These are phyloP conservation scores for Sequoiadendron giganteum DNA, from an alignment of 75 land plant genomes.

Conservation along the genomic window DNA sequence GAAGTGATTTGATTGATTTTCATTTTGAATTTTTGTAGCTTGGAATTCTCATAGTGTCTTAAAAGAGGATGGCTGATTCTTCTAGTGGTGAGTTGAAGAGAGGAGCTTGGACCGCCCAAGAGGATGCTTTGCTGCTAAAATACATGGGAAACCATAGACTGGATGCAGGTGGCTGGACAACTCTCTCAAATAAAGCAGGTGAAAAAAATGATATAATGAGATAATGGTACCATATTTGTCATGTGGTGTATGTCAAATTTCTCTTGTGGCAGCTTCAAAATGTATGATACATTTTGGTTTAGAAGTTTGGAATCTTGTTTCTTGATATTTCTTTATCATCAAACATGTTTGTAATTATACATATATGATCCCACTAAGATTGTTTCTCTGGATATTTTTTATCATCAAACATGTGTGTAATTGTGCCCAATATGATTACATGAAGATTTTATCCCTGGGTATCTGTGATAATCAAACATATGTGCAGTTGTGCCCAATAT, in stretches of 20 bases:
- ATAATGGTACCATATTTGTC: neutral
- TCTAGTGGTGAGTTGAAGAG: neutral
- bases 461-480: too few relatives aligned
- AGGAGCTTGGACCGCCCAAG: neutral
- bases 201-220: neutral
- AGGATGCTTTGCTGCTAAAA: neutral
- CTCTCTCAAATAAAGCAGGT: neutral
- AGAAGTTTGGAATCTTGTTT: neutral
- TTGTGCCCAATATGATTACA: too few relatives aligned
- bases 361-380: too few relatives aligned
- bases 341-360: too few relatives aligned
- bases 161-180: neutral
- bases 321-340: too few relatives aligned
- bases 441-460: too few relatives aligned
- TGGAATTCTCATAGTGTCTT: neutral
- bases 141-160: neutral
- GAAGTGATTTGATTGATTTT: neutral
- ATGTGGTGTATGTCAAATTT: neutral
- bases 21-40: neutral
- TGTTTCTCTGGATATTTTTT: too few relatives aligned
- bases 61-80: neutral
- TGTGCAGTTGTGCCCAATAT: too few relatives aligned
- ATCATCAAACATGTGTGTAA: too few relatives aligned
- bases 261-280: neutral
- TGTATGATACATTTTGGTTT: neutral